Base-by-base conservation (phyloP, 805 yeast genomes). In the Ogataea parapolymorpha region DNA sequence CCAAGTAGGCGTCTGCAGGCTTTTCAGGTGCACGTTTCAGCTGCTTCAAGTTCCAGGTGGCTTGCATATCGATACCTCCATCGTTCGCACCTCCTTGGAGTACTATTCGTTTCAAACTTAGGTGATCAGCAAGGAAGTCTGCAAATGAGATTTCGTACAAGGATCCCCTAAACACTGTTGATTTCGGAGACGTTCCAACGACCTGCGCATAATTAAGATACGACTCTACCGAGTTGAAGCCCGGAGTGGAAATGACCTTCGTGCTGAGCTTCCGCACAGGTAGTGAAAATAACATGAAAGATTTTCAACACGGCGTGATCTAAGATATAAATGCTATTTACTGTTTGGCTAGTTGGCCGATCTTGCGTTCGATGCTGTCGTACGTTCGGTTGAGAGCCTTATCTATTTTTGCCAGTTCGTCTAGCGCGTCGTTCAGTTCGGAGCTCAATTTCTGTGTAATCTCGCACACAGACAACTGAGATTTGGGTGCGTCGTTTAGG, bases 31-130 rank as follows among this genome's bases (percentile, higher is more conserved):
- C 22, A 3, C 15, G 13, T 26, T 13, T 26, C n/a, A 29, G 18
- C 9, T 15, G 18, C 4, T 16, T 29, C 14, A 50, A 53, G 39
- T 72, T 59, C 82, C 83, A 77, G 30, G 62, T 62, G 0, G 82
- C 82, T 15, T 72, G 53, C 4, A 79, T 54, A 51, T 79, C 85
- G 4, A 79, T 62, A 0, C 85, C 85, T 38, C 71, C 66, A 49
- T 79, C 85, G 36, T 70, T 68, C 2, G 77, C 64, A 1, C 83
- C 81, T 1, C 85, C 85, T 28, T 66, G 69, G 30, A 75, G 70
- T 2, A 63, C 45, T 33, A 77, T 41, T 25, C 65, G 54, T 12
- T 53, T 49, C 32, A 75, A 63, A 14, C 65, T 56, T 18, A 77
- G 62, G n/a, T 57, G 49, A 2, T 58, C 35, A 42, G 65, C 62